phyloP scores from a whole-genome alignment of 352 stramenopile species.

The Phytophthora sojae region DNA sequence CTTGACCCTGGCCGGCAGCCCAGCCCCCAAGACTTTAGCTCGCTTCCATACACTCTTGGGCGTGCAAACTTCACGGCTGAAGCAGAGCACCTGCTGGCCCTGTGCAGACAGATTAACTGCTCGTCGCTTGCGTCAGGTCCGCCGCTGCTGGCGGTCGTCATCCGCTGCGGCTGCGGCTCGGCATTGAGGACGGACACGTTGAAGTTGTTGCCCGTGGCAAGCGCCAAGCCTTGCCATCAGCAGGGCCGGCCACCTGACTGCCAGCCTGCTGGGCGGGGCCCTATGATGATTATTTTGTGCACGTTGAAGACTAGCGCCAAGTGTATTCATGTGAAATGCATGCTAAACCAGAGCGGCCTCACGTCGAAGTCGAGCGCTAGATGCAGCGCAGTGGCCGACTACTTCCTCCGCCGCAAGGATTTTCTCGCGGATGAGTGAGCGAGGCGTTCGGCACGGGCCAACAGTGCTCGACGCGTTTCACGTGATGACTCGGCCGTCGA shows the following conservation, averaged over 20 bases:
- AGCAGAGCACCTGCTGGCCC: constrained; percentile 18
- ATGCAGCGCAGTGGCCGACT: background rate
- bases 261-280: background rate
- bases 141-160: background rate
- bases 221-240: background rate
- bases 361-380: constrained; percentile 17
- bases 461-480: constrained; percentile 21
- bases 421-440: constrained; percentile 3
- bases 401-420: background rate
- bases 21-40: too few relatives aligned
- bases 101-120: background rate
- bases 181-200: background rate
- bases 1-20: background rate
- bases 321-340: constrained; percentile 41
- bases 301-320: background rate
- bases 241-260: background rate
- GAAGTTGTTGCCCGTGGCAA: background rate
- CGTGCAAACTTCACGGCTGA: constrained; percentile 30
- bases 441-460: background rate
- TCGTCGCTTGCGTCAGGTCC: background rate
- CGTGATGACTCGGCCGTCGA: constrained; percentile 15
- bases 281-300: background rate
- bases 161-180: background rate
- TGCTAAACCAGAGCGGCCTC: constrained; percentile 15
- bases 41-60: background rate